These are phyloP conservation scores for Blastobotrys serpentis DNA, from an alignment of 1,139 yeast genomes.

Conservation along the genomic window DNA sequence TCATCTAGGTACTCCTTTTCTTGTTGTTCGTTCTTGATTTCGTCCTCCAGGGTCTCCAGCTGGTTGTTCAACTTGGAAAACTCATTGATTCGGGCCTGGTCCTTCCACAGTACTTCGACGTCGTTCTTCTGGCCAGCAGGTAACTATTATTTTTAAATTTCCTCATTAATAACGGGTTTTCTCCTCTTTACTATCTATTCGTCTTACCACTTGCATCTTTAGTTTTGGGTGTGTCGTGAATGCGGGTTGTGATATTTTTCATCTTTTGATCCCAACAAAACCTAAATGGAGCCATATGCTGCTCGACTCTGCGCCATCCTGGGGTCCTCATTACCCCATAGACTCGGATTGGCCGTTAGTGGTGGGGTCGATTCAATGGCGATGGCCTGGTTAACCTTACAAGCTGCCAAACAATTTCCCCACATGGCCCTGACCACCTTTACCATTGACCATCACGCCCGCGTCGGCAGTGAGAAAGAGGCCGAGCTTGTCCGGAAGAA, in stretches of 20 bases:
- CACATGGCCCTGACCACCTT: constrained; percentile 44
- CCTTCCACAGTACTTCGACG: constrained; percentile 80
- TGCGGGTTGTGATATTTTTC: neutral
- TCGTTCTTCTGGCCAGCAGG: constrained; percentile 45
- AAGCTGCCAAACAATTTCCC: constrained; percentile 34
- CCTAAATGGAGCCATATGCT: constrained; percentile 1
- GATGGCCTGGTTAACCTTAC: constrained; percentile 48
- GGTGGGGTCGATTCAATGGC: constrained; percentile 88
- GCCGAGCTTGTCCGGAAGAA: constrained; percentile 45
- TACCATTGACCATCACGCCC: constrained; percentile 58
- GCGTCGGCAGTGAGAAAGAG: constrained; percentile 50
- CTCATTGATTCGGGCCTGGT: constrained; percentile 83
- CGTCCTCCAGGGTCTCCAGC: constrained; percentile 56
- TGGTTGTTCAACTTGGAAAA: constrained; percentile 79
- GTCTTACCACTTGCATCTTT: constrained; percentile 17
- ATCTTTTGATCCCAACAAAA: constrained; percentile 7
- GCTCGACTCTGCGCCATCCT: constrained; percentile 4
- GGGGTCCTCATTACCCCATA: constrained; percentile 19
- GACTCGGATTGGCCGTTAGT: constrained; percentile 52
- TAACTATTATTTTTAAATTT: no score
- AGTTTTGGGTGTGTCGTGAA: constrained; percentile 2
- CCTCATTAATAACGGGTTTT: neutral
- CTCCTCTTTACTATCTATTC: neutral
- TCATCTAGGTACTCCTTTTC: constrained; percentile 92
- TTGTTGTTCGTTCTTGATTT: constrained; percentile 50